Base-by-base conservation (phyloP, 2,329 filamentous ascomycete genomes). In the Aspergillus jensenii region DNA sequence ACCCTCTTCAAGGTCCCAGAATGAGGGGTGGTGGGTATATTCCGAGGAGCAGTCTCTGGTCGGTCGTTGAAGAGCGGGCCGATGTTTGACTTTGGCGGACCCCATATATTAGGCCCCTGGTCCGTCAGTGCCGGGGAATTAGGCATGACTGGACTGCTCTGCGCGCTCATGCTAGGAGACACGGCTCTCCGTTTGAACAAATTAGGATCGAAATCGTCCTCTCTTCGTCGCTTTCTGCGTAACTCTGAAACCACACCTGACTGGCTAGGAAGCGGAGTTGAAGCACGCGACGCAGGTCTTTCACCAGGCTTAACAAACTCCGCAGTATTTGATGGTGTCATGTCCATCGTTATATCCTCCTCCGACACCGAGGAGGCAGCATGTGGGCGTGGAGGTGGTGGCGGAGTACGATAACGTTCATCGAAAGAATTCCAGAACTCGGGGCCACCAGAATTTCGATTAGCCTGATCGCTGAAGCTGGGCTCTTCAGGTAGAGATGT, bases 171-270 rank as follows among this genome's bases (percentile, higher is more conserved):
- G 15, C 93, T 91, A 0, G 93, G 93, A 59, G 90, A 95, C 2
- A 98, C 93, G 23, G 93, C 93, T 44, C 93, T 86, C 15, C 93
- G 85, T 76, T 98, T 98, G 79, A 97, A 93, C 60, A 88, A 90
- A 40, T 87, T 84, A 2, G 90, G 88, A 71, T 98, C 93, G 57
- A 96, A 89, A 68, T 97, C 93, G 68, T 96, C 92, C 61, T 97
- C 93, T 56, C 92, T 84, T 21, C 91, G 85, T n/a, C 93, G 87
- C 60, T 91, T 90, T 8, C 90, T 84, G 4, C 89, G 89, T 51
- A 93, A 85, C 67, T 95, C 90, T 11, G 89, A 86, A 1, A 88
- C 85, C 0, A 84, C 88, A 0, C 88, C 63, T 62, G 74, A 59
- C 40, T 68, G 59, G 55, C 56, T 69, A 52, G 69, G 77, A 70